phyloP scores from a whole-genome alignment of 2,329 filamentous ascomycete species.

The Cytospora mali region DNA sequence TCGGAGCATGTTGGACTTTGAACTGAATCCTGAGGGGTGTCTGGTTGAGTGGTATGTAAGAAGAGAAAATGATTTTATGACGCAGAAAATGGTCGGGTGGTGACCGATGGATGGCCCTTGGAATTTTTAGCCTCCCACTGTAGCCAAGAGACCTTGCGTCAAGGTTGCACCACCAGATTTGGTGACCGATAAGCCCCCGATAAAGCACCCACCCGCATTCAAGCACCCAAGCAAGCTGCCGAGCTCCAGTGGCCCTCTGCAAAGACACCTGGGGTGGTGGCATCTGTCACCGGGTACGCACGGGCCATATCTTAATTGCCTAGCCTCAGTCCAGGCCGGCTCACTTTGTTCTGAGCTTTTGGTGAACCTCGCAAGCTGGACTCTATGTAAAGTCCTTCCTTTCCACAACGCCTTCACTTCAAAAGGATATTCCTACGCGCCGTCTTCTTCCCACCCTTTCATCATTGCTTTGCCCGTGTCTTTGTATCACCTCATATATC shows the following conservation, averaged over 20 bases:
- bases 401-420: not conserved
- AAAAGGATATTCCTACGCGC: not conserved
- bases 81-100: conserved; percentile 12
- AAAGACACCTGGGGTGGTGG: not conserved
- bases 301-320: not conserved
- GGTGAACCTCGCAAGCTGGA: too few relatives aligned
- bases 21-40: not conserved
- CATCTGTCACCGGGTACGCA: not conserved
- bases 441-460: not conserved
- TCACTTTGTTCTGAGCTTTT: not conserved
- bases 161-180: conserved; percentile 11
- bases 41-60: conserved; percentile 14
- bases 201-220: conserved; percentile 10
- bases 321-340: not conserved
- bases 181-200: conserved; percentile 24
- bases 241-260: not conserved
- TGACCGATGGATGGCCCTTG: not conserved
- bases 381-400: not conserved
- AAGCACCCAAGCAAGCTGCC: not conserved
- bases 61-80: conserved; percentile 29
- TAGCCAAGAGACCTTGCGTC: conserved; percentile 7
- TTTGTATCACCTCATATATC: not conserved
- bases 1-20: conserved; percentile 45
- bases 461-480: not conserved
- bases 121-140: conserved; percentile 22